These are phyloP conservation scores for Aspergillus versicolor DNA, from an alignment of 2,329 filamentous ascomycete species.

Conservation along the genomic window DNA sequence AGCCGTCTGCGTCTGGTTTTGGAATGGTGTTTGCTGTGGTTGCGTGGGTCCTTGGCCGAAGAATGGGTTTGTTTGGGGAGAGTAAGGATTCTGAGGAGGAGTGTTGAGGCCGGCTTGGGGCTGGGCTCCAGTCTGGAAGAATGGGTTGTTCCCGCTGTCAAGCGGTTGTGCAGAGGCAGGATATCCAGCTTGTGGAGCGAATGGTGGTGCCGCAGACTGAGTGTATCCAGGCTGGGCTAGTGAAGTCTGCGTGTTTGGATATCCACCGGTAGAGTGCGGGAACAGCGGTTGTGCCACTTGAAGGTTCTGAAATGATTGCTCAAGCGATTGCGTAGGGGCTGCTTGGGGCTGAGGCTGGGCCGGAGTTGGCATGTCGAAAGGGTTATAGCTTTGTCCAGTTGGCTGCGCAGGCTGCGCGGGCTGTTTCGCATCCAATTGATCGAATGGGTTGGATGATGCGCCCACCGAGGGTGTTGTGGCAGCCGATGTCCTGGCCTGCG, in stretches of 20 bases:
- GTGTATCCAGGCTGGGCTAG: slow-evolving; percentile 41
- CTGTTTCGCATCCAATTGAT: slow-evolving; percentile 48
- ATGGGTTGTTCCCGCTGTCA: slow-evolving; percentile 42
- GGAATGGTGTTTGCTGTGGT: slow-evolving; percentile 21
- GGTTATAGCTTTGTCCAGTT: slow-evolving; percentile 58
- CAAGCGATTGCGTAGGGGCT: slow-evolving; percentile 44
- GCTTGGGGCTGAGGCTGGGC: slow-evolving; percentile 27
- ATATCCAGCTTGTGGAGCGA: slow-evolving; percentile 35
- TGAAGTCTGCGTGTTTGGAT: slow-evolving; percentile 43
- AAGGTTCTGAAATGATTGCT: slow-evolving; percentile 73
- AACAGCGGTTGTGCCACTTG: slow-evolving; percentile 71
- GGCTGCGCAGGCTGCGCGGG: slow-evolving; percentile 31
- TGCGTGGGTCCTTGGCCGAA: slow-evolving; percentile 31
- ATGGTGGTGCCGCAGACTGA: slow-evolving; percentile 46
- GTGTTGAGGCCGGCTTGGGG: slow-evolving; percentile 26
- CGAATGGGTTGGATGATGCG: slow-evolving; percentile 66
- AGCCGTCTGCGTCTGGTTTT: slow-evolving; percentile 19
- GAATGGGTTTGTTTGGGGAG: slow-evolving; percentile 34
- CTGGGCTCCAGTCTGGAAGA: slow-evolving; percentile 39
- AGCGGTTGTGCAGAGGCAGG: slow-evolving; percentile 36
- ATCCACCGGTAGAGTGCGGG: slow-evolving; percentile 71
- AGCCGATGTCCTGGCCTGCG: slow-evolving; percentile 57
- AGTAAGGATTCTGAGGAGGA: slow-evolving; percentile 25
- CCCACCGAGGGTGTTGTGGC: slow-evolving; percentile 19
- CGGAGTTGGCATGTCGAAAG: slow-evolving; percentile 57